Evolutionary conservation across 2,329 filamentous ascomycete genomes (phyloP), one percentile per base, ranked within the genome.

Genomic region (Verticillium isaacii): DNA sequence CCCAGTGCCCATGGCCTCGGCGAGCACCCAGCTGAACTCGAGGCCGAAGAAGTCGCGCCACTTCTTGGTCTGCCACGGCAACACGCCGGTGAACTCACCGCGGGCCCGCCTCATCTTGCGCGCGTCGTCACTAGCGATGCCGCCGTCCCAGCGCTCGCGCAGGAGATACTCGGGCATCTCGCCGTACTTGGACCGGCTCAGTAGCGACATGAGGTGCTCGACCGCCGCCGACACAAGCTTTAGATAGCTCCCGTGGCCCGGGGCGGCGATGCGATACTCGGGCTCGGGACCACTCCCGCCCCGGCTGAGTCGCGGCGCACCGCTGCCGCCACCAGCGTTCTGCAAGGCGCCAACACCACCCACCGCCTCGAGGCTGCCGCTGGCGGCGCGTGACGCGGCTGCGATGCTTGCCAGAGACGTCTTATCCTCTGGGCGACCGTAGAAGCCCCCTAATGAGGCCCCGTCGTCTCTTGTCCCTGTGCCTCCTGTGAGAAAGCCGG

Each of bases 11-110:
- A 91, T 80, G 54, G 88, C 89, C 72, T 92, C 89, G 50, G 84
- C 86, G 52, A 93, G 71, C 17, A 90, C 80, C 88, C 88, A 93
- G 62, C 89, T 83, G 73, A 92, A 93, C 54, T 82, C 76, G 63
- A 92, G 73, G 0, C 90, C 90, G 68, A 85, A 84, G 65, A 91
- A 90, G 34, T 85, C 81, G 70, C 82, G 88, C 90, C 90, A 93
- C 70, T 86, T 89, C 70, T 81, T 84, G 17, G 87, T 89, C 68
- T 84, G 77, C 0, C 86, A 86, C 0, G 85, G 83, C 50, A 86
- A 68, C 2, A 88, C 78, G 7, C 85, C 86, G 6, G 72, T 73
- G 67, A 82, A 85, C 68, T 87, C 84, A 1, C 85, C 82, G 60
- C 86, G 74, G 19, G 77, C 75, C 62, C 77, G 79, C 73, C 83